Evolutionary conservation across 805 yeast species (phyloP), one percentile per base, ranked within the genome.

Genomic region (Saccharomycopsis sp.): DNA sequence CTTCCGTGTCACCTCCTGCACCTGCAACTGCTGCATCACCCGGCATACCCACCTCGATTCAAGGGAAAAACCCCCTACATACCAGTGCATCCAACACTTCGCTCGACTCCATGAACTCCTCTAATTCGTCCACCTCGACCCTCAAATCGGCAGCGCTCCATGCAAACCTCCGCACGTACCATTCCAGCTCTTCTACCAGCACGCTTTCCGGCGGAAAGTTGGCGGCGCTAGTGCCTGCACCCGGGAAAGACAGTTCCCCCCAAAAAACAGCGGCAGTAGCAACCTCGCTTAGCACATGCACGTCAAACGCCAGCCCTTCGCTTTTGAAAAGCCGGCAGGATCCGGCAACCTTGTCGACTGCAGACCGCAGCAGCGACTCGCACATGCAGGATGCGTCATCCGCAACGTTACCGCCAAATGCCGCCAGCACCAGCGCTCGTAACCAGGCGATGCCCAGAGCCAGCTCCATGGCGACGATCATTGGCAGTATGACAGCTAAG

Each of bases 41-140:
- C 12, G 12, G 37, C 12, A 29, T 29, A 29, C 37, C 37, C 37
- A 7, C 37, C 9, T 5, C 37, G 12, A 29, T 29, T 12, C 37
- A 29, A 29, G 37, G 9, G 37, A 44, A 44, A 44, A 44, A 44
- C n/a, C 16, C 14, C 12, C 56, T 53, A n/a, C 51, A 18, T 44
- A n/a, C 53, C 24, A 47, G 40, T 37, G n/a, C 50, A 4, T 24
- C 37, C 14, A 47, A 53, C 16, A 57, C 60, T 5, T 57, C 60
- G 3, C 44, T 57, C n/a, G 48, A 57, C 34, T 54, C 57, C 2
- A 9, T 54, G 46, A 57, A 47, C 41, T 56, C 58, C 5, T 52
- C 55, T 8, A 21, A 41, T 15, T 51, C 56, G 5, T 55, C 58
- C 14, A 46, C 51, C 3, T 29, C 50, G 3, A 58, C 61, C n/a